Conservation (phyloP, 768 basidiomycete species). For the Leucocoprinus sp. region DNA sequence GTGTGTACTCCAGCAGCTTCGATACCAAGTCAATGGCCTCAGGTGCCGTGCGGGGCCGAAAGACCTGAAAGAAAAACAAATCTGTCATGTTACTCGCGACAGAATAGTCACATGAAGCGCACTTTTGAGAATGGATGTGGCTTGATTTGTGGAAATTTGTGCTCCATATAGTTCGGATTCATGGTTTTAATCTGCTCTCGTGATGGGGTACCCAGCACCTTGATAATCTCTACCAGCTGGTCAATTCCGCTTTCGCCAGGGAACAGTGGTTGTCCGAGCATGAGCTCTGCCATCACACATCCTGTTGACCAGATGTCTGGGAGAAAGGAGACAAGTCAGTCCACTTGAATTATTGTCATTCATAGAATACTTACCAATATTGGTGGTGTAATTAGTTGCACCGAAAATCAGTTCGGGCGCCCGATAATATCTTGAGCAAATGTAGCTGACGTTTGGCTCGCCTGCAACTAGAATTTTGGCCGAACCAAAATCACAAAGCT, state of each 20-base stretch:
- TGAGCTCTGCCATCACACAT: slow-evolving; percentile 99
- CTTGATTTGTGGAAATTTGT: slow-evolving; percentile 99
- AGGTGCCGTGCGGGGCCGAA: slow-evolving; percentile 92
- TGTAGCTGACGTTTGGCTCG: slow-evolving; percentile 99
- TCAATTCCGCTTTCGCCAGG: slow-evolving; percentile 99
- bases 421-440: slow-evolving; percentile 98
- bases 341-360: no score
- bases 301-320: slow-evolving; percentile 99
- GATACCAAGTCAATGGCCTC: slow-evolving; percentile 96
- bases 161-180: slow-evolving; percentile 99
- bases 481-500: slow-evolving; percentile 98
- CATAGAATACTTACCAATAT: slow-evolving; percentile 93
- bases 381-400: slow-evolving; percentile 99
- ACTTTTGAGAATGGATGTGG: slow-evolving; percentile 99
- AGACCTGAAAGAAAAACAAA: slow-evolving; percentile 54
- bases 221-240: slow-evolving; percentile 99
- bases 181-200: slow-evolving; percentile 99
- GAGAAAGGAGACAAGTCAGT: neutral
- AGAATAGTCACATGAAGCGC: slow-evolving; percentile 12
- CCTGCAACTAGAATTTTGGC: slow-evolving; percentile 98
- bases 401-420: slow-evolving; percentile 99
- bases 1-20: slow-evolving; percentile 97
- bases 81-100: slow-evolving; percentile 5
- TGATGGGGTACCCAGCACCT: slow-evolving; percentile 96
- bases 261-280: slow-evolving; percentile 98